Evolutionary conservation across 2,329 filamentous ascomycete species (phyloP).

Genomic region (Pleoardoris graminearum): DNA sequence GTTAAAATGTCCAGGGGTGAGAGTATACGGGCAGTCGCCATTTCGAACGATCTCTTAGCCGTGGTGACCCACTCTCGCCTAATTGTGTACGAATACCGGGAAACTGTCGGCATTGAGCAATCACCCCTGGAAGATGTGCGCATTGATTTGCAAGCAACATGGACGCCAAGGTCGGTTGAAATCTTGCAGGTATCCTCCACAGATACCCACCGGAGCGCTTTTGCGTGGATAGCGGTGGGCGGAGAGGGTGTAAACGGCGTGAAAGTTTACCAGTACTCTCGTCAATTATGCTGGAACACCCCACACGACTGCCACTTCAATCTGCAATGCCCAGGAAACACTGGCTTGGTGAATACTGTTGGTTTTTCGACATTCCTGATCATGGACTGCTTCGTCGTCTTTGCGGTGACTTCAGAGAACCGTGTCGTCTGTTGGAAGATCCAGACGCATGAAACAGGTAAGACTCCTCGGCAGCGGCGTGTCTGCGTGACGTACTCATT

Average conservation of each 20-base stretch:
- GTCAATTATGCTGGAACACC: constrained; percentile 16
- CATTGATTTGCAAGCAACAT: constrained; percentile 16
- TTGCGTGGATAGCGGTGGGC: constrained; percentile 23
- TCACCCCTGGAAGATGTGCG: constrained; percentile 7
- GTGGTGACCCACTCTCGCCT: constrained; percentile 26
- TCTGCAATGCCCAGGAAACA: constrained; percentile 20
- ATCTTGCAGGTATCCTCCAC: constrained; percentile 17
- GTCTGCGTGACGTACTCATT: not conserved
- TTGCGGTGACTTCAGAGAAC: constrained; percentile 22
- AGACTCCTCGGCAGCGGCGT: not conserved
- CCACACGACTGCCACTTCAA: constrained; percentile 10
- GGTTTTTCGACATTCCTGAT: constrained; percentile 19
- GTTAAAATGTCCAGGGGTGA: constrained; percentile 10
- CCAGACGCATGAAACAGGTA: not conserved
- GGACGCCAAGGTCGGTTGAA: constrained; percentile 23
- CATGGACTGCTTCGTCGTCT: constrained; percentile 14
- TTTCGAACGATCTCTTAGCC: constrained; percentile 26
- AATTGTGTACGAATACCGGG: constrained; percentile 24
- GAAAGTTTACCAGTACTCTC: constrained; percentile 21
- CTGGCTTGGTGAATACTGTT: constrained; percentile 18
- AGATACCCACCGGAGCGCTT: constrained; percentile 4
- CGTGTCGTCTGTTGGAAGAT: constrained; percentile 23
- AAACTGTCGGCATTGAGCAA: constrained; percentile 1
- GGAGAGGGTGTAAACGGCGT: constrained; percentile 26
- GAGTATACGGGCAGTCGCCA: constrained; percentile 20